Base-by-base conservation (phyloP, 2,329 filamentous ascomycete species). In the Fusarium stilboides region DNA sequence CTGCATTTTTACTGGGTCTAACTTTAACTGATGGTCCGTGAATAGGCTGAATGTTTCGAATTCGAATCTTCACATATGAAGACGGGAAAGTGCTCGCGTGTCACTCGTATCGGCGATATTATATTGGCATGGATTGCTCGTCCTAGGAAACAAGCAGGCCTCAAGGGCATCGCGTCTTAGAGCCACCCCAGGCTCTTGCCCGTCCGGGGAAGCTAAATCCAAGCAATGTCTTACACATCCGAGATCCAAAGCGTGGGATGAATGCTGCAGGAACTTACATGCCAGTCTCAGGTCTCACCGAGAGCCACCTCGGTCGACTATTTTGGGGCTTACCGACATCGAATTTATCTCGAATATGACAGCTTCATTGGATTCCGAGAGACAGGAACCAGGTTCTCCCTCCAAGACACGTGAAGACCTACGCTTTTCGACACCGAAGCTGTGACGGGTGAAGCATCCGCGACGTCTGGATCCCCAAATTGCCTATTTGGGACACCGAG, bases 391-490 rank as follows among this genome's bases (percentile, higher is more conserved):
- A 28, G 39, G 56, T 52, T 20, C 22, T 20, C 19, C 57, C 37
- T 36, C 22, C 43, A 58, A 62, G 59, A 56, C 72, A 74, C 72
- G 70, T 73, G 66, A 74, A 73, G 66, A 62, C 46, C 68, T 74
- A 60, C 71, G 55, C 50, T 70, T 75, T 74, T 54, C 53, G 67
- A 74, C 67, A 74, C 72, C 72, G 72, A 74, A 65, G 50, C 52
- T 44, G 55, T 37, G 42, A 50, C 58, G 52, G 49, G 36, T 36
- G 57, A 58, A 62, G 39, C 39, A 65, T 57, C 65, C 51, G 53
- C 36, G 40, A 47, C 61, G 20, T 55, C 56, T 58, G 37, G 34
- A 70, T 61, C 62, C 57, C 47, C 45, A 51, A 34, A 45, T 63
- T 61, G 24, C 69, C 69, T 57, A 10, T 68, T 71, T 39, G n/a